Evolutionary conservation across 768 basidiomycete species (phyloP), one percentile per base, ranked within the genome.

Genomic region (Termitomyces sp.): DNA sequence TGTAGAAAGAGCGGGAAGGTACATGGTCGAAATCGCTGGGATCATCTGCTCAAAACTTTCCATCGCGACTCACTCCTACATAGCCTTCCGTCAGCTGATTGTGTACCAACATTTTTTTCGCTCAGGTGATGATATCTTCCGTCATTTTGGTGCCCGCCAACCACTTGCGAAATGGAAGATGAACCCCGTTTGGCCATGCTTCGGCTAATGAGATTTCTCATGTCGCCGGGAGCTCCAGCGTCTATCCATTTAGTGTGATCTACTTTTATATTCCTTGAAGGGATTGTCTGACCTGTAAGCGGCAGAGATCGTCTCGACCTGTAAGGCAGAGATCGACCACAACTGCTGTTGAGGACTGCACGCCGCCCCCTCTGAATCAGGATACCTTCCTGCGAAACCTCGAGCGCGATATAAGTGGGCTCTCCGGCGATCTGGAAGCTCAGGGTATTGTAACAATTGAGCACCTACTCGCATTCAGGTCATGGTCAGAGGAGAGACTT

Each of bases 401-500:
- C 41, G 56, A 52, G 14, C 49, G 52, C 42, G 25, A 57, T 21
- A 11, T 57, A 23, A 50, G 48, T 27, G 49, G 21, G 17, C 21
- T 57, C 14, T 5, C 16, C 2, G 1, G 6, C 27, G 49, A 32
- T 8, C 34, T 57, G 17, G 48, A 51, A 28, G 42, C 40, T 5
- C 48, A 57, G 41, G 49, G 43, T 16, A 6, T 56, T 9, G n/a
- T 7, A 28, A 56, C 47, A 12, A 19, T 41, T 25, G 55, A 48
- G 12, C 37, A 41, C 17, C 27, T 56, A 7, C 39, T 56, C 12
- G 28, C 25, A 9, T 57, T 57, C 32, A 49, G 49, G 11, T 17
- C 48, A 9, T 57, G 56, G 56, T 34, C 48, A 27, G 56, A 57
- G 12, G 49, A 43, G 32, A 39, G 34, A 23, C 49, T 57, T 25